Conservation (phyloP, 192 early-diverging fungal genomes). For the Podila verticillata region DNA sequence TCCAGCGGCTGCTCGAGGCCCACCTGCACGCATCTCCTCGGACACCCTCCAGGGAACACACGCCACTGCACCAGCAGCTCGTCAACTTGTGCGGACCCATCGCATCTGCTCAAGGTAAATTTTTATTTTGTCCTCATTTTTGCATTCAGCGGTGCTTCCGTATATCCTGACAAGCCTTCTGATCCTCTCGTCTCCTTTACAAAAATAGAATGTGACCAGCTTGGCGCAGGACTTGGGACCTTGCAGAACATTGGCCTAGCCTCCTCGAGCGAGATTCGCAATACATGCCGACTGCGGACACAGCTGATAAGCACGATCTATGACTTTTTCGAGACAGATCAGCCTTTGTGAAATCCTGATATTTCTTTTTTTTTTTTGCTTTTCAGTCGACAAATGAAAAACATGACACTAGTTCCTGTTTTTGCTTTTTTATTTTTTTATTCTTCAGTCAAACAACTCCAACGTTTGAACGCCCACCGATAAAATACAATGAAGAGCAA, state of each 20-base stretch:
- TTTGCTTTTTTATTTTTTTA: neutral
- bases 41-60: neutral
- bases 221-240: constrained; percentile 1
- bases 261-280: neutral
- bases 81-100: neutral
- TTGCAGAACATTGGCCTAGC: constrained; percentile 13
- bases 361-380: neutral
- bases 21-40: neutral
- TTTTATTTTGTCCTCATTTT: neutral
- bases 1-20: neutral
- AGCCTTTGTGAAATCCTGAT: neutral
- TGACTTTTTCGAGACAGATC: constrained; percentile 20
- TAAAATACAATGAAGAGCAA: too few species aligned
- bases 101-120: neutral
- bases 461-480: neutral
- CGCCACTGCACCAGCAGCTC: neutral
- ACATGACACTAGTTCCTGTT: too few species aligned
- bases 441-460: neutral
- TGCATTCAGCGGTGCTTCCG: too few species aligned
- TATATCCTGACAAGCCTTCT: neutral
- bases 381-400: too few species aligned
- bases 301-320: neutral
- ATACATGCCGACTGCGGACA: constrained; percentile 2
- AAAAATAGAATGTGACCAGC: neutral
- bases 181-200: neutral